Evolutionary conservation across 805 yeast species (phyloP).

Genomic region (Nakazawaea sp.): DNA sequence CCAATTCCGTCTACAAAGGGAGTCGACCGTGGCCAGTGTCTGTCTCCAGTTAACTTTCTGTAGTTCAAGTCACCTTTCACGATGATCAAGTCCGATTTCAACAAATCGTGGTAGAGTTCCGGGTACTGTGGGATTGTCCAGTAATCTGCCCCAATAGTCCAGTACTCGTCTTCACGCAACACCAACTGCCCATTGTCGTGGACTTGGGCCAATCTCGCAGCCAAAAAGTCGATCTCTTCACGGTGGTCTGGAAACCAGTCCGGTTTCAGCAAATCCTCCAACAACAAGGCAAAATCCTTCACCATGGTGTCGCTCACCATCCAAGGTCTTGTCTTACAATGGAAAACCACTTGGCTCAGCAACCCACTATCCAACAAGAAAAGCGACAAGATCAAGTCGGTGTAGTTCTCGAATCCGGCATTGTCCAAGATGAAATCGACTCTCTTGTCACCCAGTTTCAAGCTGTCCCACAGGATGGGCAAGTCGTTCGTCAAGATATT

Average conservation of each 20-base stretch:
- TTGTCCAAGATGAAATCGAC: conserved; percentile 86
- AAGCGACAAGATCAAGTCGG: conserved; percentile 65
- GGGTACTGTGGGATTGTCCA: conserved; percentile 53
- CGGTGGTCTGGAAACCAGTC: conserved; percentile 44
- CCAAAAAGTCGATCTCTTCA: conserved; percentile 41
- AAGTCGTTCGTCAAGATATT: conserved; percentile 76
- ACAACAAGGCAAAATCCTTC: conserved; percentile 59
- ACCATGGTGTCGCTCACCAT: conserved; percentile 95
- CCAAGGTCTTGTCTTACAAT: conserved; percentile 92
- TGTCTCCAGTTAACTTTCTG: conserved; percentile 88
- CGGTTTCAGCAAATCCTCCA: conserved; percentile 48
- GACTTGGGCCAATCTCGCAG: conserved; percentile 36
- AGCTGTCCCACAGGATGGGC: conserved; percentile 53
- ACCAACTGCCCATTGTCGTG: conserved; percentile 39
- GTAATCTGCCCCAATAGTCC: conserved; percentile 79
- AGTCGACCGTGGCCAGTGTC: conserved; percentile 80
- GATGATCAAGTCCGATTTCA: conserved; percentile 61
- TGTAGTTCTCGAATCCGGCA: conserved; percentile 90
- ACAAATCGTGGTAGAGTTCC: conserved; percentile 53
- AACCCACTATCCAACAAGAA: conserved; percentile 68
- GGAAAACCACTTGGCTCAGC: conserved; percentile 60
- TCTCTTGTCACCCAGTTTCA: conserved; percentile 32
- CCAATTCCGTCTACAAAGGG: conserved; percentile 68
- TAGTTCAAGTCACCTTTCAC: conserved; percentile 96
- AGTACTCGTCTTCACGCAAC: conserved; percentile 61